Conservation (phyloP, 176 grass and related monocot species). For the Rhynchospora tenuis region DNA sequence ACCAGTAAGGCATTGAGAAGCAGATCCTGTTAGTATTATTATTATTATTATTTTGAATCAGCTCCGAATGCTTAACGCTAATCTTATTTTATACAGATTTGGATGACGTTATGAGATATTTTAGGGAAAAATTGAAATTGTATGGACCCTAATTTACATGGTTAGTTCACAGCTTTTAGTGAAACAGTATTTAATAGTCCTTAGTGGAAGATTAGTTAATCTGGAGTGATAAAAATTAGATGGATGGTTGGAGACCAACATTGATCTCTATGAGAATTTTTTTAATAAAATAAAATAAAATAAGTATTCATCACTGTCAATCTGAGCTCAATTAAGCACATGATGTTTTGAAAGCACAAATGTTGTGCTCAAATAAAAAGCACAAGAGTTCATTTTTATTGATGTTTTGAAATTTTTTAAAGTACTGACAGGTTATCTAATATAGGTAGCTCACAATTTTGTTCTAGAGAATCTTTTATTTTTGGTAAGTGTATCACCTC, state of each 20-base stretch:
- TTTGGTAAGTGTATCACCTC: neutral
- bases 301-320: neutral
- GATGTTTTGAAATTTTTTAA: neutral
- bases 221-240: slow-evolving; percentile 5
- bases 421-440: neutral
- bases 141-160: neutral
- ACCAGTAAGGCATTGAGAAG: neutral
- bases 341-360: too few relatives aligned
- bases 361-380: neutral
- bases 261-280: neutral
- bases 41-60: neutral
- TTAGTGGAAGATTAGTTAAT: neutral
- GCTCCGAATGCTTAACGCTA: neutral
- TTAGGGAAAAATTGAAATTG: neutral
- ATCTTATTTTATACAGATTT: neutral
- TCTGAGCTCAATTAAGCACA: slow-evolving; percentile 5
- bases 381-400: neutral
- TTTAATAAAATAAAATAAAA: neutral
- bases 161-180: neutral
- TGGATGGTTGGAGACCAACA: slow-evolving; percentile 13
- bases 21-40: neutral
- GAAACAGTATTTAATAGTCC: neutral
- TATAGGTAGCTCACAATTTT: neutral
- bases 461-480: neutral
- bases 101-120: neutral